Evolutionary conservation across 1,284 basidiomycete species (phyloP).

Genomic region (Leccinum pachyderme): DNA sequence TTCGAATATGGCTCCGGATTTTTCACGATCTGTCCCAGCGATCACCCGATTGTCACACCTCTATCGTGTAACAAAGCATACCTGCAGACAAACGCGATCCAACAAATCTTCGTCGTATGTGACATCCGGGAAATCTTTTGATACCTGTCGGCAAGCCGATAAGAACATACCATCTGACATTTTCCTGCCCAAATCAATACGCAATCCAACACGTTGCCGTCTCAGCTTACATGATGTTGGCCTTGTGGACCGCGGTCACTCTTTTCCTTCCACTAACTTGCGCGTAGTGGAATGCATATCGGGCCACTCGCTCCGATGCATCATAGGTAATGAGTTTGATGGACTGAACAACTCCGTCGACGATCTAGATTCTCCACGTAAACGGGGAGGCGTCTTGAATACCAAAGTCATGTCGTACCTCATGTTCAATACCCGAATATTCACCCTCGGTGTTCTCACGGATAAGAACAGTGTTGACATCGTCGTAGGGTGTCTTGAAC

Average conservation of each 20-base stretch:
- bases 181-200: conserved; percentile 61
- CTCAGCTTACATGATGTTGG: conserved; percentile 88
- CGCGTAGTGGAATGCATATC: conserved; percentile 99
- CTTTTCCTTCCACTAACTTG: conserved; percentile 83
- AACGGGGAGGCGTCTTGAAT: conserved; percentile 1
- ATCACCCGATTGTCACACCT: conserved; percentile 4
- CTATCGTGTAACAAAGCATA: conserved; percentile 31
- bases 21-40: conserved; percentile 70
- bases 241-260: conserved; percentile 99
- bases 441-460: conserved; percentile 99
- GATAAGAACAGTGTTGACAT: conserved; percentile 97
- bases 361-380: conserved; percentile 51
- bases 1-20: conserved; percentile 94
- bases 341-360: conserved; percentile 98
- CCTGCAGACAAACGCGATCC: conserved; percentile 94
- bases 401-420: conserved; percentile 47
- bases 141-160: conserved; percentile 94
- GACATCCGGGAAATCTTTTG: conserved; percentile 95
- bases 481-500: conserved; percentile 97
- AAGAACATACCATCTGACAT: conserved; percentile 99
- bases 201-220: conserved; percentile 1
- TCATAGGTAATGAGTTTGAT: conserved; percentile 99
- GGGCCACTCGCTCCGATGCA: conserved; percentile 96
- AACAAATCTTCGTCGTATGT: conserved; percentile 96
- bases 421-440: conserved; percentile 99